phyloP scores from a whole-genome alignment of 164 flowering plant genomes.

The Taxillus chinensis region DNA sequence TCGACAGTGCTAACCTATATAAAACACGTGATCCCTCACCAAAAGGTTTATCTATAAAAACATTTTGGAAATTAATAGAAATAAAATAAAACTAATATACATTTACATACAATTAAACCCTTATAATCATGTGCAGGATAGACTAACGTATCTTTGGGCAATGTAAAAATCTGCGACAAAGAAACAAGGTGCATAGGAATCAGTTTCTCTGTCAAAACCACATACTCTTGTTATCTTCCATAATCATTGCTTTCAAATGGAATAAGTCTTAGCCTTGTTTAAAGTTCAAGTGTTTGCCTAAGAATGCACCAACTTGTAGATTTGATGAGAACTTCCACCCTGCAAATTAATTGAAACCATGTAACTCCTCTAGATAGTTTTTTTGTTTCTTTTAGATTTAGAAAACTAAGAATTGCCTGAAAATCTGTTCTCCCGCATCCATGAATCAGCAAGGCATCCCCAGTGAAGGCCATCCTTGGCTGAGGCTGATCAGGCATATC shows the following conservation, averaged over 20 bases:
- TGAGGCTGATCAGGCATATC: conserved; percentile 76
- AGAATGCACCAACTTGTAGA: conserved; percentile 86
- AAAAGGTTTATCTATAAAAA: neutral
- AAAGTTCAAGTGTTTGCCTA: conserved; percentile 42
- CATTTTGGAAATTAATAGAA: neutral
- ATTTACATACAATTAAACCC: conserved; percentile 66
- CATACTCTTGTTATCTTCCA: no score
- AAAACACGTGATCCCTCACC: conserved; percentile 10
- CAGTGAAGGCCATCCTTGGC: conserved; percentile 94
- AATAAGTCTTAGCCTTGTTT: neutral
- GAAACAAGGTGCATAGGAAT: no score
- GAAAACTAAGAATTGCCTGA: no score
- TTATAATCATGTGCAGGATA: conserved; percentile 97
- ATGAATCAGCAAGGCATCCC: conserved; percentile 79
- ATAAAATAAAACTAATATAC: no score
- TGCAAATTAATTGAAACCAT: conserved; percentile 25
- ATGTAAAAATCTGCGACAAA: conserved; percentile 62
- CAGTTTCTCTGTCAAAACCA: no score
- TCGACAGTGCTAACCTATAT: conserved; percentile 82
- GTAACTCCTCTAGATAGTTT: no score
- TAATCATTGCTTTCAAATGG: no score
- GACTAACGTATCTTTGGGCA: conserved; percentile 77
- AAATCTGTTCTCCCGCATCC: conserved; percentile 98
- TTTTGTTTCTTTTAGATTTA: no score
- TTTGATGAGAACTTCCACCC: conserved; percentile 86